These are phyloP conservation scores for Euphrasia arctica DNA, from an alignment of 305 asterid genomes.

Conservation along the genomic window DNA sequence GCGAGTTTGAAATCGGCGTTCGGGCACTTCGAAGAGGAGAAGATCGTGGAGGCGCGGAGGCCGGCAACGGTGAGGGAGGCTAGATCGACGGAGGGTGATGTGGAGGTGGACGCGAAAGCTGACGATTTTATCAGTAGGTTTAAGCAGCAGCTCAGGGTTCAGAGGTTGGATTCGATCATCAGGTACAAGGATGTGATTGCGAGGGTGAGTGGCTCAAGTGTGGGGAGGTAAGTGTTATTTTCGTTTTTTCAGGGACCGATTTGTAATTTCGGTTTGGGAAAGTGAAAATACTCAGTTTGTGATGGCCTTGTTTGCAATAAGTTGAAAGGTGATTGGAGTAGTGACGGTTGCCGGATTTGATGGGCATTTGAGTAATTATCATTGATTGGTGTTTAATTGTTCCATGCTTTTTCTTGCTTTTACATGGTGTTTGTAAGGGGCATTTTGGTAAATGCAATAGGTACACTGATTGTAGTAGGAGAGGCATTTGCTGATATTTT, in stretches of 20 bases:
- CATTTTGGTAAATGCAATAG: too few relatives aligned
- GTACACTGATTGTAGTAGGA: too few relatives aligned
- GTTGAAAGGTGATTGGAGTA: neutral
- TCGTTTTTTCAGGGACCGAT: constrained; percentile 26
- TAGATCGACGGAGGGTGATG: constrained; percentile 40
- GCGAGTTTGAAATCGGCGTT: constrained; percentile 60
- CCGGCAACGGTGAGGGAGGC: constrained; percentile 70
- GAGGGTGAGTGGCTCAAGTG: constrained; percentile 36
- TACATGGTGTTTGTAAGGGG: too few relatives aligned
- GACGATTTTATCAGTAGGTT: constrained; percentile 81
- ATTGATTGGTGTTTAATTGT: neutral
- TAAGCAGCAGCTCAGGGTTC: constrained; percentile 82
- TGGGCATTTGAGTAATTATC: neutral
- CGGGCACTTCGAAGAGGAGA: constrained; percentile 47
- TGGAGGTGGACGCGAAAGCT: constrained; percentile 73
- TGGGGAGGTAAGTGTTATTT: constrained; percentile 22
- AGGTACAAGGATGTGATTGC: constrained; percentile 68
- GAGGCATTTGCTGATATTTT: too few relatives aligned
- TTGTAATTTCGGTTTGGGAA: constrained; percentile 32
- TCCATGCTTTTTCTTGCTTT: too few relatives aligned
- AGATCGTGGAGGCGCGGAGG: constrained; percentile 55
- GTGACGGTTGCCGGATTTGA: too few relatives aligned
- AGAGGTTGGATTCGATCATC: constrained; percentile 71
- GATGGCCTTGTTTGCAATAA: neutral
- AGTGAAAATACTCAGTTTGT: neutral